A percentile compares a stretch with the other conserved stretches of the same genome.
phyloP scores from a whole-genome alignment of 768 basidiomycete species.

The Russula dissimulans region DNA sequence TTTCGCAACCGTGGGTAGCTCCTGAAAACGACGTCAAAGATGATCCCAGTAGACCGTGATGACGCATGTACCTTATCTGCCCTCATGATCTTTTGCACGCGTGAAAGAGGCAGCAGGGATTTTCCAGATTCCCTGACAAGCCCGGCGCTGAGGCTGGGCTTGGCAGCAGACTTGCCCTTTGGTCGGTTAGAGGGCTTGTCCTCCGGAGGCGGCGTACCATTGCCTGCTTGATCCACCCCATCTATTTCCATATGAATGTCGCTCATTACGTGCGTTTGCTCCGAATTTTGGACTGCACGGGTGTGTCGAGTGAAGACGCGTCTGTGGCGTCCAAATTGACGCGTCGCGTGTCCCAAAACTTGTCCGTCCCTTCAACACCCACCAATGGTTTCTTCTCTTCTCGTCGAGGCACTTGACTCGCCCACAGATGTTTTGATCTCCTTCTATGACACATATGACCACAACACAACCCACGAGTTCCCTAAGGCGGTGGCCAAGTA shows the following conservation, averaged over 20 bases:
- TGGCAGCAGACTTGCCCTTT: constrained; percentile 15
- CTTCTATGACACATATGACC: constrained; percentile 13
- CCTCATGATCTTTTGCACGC: constrained; percentile 79
- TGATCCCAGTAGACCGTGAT: not conserved
- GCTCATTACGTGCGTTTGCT: not conserved
- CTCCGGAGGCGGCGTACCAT: not conserved
- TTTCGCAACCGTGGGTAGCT: constrained; percentile 63
- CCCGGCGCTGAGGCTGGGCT: constrained; percentile 10
- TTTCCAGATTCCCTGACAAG: constrained; percentile 44
- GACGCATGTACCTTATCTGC: constrained; percentile 58
- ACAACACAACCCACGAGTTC: constrained; percentile 19
- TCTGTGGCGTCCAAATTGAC: constrained; percentile 14
- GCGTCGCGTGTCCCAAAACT: constrained; percentile 1
- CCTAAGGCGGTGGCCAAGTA: constrained; percentile 25
- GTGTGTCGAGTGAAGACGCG: not conserved
- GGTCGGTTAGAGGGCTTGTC: not conserved
- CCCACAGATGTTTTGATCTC: constrained; percentile 13
- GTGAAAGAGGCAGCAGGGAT: constrained; percentile 62
- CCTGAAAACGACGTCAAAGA: constrained; percentile 33
- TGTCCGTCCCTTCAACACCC: not conserved
- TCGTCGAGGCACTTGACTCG: constrained; percentile 17
- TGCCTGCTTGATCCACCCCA: not conserved
- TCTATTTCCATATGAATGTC: constrained; percentile 12
- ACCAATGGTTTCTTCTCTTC: constrained; percentile 16
- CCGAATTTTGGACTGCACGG: not conserved